Evolutionary conservation across 2,329 filamentous ascomycete species (phyloP), one percentile per base, ranked within the genome.

Genomic region (Fusarium guadeloupense): DNA sequence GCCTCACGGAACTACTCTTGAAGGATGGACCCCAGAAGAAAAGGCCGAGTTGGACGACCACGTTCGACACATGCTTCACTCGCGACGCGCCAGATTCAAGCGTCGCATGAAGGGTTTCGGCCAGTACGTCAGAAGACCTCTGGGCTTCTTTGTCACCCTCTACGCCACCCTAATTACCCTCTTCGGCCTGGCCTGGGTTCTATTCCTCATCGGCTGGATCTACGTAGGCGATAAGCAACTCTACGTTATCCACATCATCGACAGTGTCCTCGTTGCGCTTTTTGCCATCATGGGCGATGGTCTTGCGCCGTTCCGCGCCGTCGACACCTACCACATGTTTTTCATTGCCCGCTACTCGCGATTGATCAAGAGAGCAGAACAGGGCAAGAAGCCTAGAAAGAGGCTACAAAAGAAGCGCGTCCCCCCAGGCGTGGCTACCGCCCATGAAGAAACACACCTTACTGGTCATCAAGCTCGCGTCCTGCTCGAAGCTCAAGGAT

Each of bases 181-280:
- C 0, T 96, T 96, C 67, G 92, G 92, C 69, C 81, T 94, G 12
- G 90, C 90, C 0, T 96, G 92, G 92, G 92, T 96, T 2, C 83
- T 96, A n/a, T 95, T 94, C 76, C 79, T 96, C 49, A 96, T 96
- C 72, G 91, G 89, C 41, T 96, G 92, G 92, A 91, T 95, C 71
- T 93, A 92, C 62, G 89, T 94, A 17, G 91, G 90, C 17, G 85
- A 86, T 25, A 81, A 83, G 67, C 89, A 94, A 72, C 77, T 85
- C 4, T 94, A 91, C 61, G 74, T 85, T 31, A 85, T 90, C 66
- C 86, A 91, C 58, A 76, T 91, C 42, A 90, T 91, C 62, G 89
- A 91, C 75, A 87, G 88, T 65, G 80, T 89, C 23, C 80, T 91
- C 13, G 89, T 91, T 7, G 89, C 87, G 10, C 80, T 91, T 7